Percentiles rank a stretch among this genome's conserved stretches.
Evolutionary conservation across 2,329 filamentous ascomycete species (phyloP).

Genomic region (Phialophora verrucosa): DNA sequence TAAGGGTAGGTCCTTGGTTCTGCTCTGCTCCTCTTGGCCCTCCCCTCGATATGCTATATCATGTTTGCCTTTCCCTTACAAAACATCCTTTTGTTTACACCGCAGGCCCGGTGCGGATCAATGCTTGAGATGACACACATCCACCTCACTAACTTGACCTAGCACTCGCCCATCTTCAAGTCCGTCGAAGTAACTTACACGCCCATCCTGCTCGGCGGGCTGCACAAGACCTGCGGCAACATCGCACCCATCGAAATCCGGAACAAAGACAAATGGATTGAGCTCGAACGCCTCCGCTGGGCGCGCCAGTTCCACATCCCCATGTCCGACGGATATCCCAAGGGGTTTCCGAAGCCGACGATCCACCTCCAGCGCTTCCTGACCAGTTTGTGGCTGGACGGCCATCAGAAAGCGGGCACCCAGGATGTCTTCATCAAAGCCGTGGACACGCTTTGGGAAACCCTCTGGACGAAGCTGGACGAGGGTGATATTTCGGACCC

Average conservation of each 20-base stretch:
- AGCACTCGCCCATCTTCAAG: conserved; percentile 62
- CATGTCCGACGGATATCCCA: conserved; percentile 52
- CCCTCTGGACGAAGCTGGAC: conserved; percentile 59
- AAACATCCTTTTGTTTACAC: background rate
- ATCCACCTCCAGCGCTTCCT: conserved; percentile 59
- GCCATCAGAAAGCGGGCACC: conserved; percentile 42
- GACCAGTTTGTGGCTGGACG: conserved; percentile 48
- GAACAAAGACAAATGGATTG: conserved; percentile 66
- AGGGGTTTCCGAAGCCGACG: conserved; percentile 61
- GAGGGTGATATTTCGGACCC: conserved; percentile 28
- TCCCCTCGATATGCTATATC: background rate
- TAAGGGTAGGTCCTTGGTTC: conserved; percentile 53
- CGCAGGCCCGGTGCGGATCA: background rate
- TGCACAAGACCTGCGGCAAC: conserved; percentile 64
- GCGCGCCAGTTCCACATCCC: conserved; percentile 61
- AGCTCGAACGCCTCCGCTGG: conserved; percentile 61
- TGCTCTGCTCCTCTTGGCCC: background rate
- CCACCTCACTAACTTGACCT: background rate
- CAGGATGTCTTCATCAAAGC: conserved; percentile 51
- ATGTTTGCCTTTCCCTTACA: background rate
- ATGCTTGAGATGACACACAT: background rate
- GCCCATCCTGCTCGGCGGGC: conserved; percentile 64
- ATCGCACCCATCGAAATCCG: conserved; percentile 61
- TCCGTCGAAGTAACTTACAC: conserved; percentile 61
- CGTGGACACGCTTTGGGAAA: conserved; percentile 56